phyloP scores from a whole-genome alignment of 1,284 basidiomycete species.

The Microbotryum intermedium region DNA sequence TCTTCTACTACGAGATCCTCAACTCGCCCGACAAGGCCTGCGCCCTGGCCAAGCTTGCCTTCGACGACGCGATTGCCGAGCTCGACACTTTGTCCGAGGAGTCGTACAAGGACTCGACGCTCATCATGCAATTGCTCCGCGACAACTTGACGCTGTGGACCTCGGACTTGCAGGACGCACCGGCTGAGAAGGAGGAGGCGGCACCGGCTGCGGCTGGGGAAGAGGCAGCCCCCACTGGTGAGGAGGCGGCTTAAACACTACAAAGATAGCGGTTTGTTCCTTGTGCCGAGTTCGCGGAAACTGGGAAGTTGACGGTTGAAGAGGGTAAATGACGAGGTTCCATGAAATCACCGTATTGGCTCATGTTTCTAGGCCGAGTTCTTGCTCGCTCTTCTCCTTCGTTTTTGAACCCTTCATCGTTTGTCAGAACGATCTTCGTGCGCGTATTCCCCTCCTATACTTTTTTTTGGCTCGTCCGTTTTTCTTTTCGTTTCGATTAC shows the following conservation, averaged over 20 bases:
- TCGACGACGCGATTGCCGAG: constrained; percentile 47
- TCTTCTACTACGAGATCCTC: constrained; percentile 47
- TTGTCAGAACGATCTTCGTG: too few species aligned
- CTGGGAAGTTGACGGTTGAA: too few species aligned
- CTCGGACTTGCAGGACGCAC: constrained; percentile 29
- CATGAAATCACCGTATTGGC: too few species aligned
- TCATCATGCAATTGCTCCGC: constrained; percentile 44
- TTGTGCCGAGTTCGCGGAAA: too few species aligned
- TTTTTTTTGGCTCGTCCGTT: too few species aligned
- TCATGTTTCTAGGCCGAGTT: too few species aligned
- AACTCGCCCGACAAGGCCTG: constrained; percentile 45
- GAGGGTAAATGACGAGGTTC: too few species aligned
- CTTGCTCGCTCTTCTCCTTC: too few species aligned
- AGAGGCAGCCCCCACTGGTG: constrained; percentile 16
- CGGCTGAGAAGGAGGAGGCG: constrained; percentile 13
- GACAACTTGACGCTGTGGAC: constrained; percentile 45
- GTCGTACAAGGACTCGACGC: constrained; percentile 44
- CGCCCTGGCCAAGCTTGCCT: constrained; percentile 44
- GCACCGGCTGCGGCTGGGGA: constrained; percentile 9
- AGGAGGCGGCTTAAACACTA: constrained; percentile 20
- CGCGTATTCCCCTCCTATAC: too few species aligned
- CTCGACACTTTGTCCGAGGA: constrained; percentile 46
- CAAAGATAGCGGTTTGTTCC: neutral
- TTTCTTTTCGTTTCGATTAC: too few species aligned
- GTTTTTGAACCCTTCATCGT: too few species aligned